Evolutionary conservation across 495 filamentous ascomycete genomes (phyloP).

Genomic region (Echria macrotheca): DNA sequence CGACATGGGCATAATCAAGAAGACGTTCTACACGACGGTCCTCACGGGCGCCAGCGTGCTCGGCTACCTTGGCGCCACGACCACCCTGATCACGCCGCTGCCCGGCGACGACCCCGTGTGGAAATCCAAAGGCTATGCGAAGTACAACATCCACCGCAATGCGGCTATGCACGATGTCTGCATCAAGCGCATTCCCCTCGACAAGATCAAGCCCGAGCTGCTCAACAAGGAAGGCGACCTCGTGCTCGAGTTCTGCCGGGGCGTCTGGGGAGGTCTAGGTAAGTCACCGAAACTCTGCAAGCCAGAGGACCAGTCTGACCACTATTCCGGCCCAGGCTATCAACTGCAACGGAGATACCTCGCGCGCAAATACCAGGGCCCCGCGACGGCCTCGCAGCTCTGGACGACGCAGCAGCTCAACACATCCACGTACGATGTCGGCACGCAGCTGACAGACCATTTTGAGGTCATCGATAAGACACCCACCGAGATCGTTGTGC

Average conservation of each 20-base stretch:
- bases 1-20: constrained; percentile 47
- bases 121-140: constrained; percentile 47
- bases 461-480: constrained; percentile 70
- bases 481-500: constrained; percentile 53
- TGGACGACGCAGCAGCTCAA: constrained; percentile 55
- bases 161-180: constrained; percentile 57
- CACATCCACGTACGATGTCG: constrained; percentile 51
- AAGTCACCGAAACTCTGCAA: constrained; percentile 16
- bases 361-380: constrained; percentile 55
- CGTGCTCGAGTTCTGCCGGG: constrained; percentile 58
- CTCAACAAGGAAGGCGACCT: constrained; percentile 55
- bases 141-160: constrained; percentile 58
- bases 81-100: constrained; percentile 40
- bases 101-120: constrained; percentile 56
- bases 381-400: constrained; percentile 57
- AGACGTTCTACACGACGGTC: constrained; percentile 38
- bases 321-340: constrained; percentile 46
- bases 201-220: constrained; percentile 58
- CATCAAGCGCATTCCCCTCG: constrained; percentile 55
- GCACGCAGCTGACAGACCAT: constrained; percentile 66
- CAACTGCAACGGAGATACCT: constrained; percentile 57
- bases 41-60: constrained; percentile 31
- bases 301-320: not conserved
- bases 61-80: constrained; percentile 35
- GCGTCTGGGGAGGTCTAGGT: constrained; percentile 64